A percentile compares a stretch with the other conserved stretches of the same genome.
Evolutionary conservation across 257 asterid species (phyloP).

Genomic region (Nicotiana benthamiana): DNA sequence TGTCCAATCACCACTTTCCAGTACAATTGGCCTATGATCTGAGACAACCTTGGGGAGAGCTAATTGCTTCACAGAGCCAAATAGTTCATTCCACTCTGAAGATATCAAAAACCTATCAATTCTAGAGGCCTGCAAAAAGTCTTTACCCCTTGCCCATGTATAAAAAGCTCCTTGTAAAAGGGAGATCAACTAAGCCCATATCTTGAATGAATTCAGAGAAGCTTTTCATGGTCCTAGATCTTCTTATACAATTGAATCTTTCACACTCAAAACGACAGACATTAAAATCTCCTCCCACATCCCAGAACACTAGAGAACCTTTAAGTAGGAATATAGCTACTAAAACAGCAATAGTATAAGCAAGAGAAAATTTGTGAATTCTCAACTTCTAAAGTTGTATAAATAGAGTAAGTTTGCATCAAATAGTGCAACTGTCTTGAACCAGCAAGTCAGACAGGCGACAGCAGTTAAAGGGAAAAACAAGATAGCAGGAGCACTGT

Average conservation of each 20-base stretch:
- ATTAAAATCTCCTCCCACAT: not conserved
- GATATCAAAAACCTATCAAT: not conserved
- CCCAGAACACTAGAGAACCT: not conserved
- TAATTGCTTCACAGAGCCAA: not conserved
- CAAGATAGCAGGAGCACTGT: not conserved
- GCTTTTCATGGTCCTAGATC: not conserved
- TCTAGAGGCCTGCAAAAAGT: not conserved
- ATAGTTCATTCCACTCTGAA: not conserved
- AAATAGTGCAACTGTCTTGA: not conserved
- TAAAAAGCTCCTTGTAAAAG: not conserved
- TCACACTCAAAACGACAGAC: not conserved
- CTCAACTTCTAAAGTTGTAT: not conserved
- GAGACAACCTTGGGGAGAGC: not conserved
- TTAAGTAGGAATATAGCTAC: not conserved
- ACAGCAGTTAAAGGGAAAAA: not conserved
- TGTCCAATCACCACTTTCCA: not conserved
- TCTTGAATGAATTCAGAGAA: not conserved
- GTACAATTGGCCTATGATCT: not conserved
- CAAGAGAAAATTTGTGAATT: not conserved
- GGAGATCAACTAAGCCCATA: not conserved
- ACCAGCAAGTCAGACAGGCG: not conserved
- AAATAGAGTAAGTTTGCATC: not conserved
- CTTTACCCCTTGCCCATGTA: not conserved
- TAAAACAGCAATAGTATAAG: not conserved
- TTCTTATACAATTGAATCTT: not conserved